Conservation (phyloP, 2,329 filamentous ascomycete species). For the Epichloe hybrida region DNA sequence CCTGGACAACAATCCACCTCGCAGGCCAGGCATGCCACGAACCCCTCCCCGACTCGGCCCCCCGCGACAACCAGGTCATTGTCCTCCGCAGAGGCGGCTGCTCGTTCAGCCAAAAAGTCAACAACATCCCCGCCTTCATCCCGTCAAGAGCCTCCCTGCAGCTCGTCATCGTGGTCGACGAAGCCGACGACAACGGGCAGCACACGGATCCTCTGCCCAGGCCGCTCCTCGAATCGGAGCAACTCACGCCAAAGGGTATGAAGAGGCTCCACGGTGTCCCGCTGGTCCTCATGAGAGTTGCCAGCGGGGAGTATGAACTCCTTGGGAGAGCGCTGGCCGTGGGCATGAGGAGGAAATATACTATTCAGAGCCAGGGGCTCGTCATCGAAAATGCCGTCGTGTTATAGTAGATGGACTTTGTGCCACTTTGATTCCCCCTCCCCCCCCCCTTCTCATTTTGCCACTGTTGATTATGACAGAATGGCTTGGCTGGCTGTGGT, state of each 20-base stretch:
- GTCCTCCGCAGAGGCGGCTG: conserved; percentile 73
- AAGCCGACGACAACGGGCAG: conserved; percentile 17
- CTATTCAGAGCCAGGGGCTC: conserved; percentile 67
- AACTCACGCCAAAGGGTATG: conserved; percentile 57
- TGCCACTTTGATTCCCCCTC: neutral
- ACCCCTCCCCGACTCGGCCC: conserved; percentile 36
- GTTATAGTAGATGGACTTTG: conserved; percentile 12
- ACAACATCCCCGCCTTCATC: conserved; percentile 68
- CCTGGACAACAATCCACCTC: conserved; percentile 60
- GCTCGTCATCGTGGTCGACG: conserved; percentile 62
- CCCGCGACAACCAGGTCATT: conserved; percentile 58
- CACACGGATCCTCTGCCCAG: conserved; percentile 24
- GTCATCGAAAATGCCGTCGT: conserved; percentile 69
- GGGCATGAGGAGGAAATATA: conserved; percentile 65
- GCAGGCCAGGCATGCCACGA: conserved; percentile 54
- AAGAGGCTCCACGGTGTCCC: conserved; percentile 59
- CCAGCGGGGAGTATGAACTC: conserved; percentile 43
- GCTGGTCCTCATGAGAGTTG: conserved; percentile 71
- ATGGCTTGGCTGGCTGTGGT: no score
- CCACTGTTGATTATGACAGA: no score
- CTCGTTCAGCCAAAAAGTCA: conserved; percentile 69
- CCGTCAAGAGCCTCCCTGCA: conserved; percentile 51
- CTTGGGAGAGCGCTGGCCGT: conserved; percentile 52
- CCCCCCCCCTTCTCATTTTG: no score
- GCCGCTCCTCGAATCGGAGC: conserved; percentile 63